These are phyloP conservation scores for Neonectria magnoliae DNA, from an alignment of 2,329 filamentous ascomycete species.

Conservation along the genomic window DNA sequence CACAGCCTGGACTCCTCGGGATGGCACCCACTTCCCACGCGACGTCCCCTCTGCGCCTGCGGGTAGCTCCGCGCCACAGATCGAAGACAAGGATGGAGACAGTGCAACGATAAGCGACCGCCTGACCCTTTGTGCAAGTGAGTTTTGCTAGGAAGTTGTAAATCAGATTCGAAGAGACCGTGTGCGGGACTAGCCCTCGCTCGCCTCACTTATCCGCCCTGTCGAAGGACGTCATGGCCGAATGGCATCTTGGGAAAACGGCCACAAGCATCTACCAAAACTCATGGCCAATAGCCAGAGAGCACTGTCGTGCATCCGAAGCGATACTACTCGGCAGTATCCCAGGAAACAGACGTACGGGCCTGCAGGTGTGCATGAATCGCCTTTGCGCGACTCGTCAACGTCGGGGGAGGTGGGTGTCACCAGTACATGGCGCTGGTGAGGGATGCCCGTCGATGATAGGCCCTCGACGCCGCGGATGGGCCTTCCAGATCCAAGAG, in stretches of 20 bases:
- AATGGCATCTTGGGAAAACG: neutral
- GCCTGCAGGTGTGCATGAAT: neutral
- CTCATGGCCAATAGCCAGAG: neutral
- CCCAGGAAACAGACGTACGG: neutral
- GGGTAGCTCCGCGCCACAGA: neutral
- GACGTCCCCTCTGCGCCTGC: neutral
- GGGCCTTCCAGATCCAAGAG: neutral
- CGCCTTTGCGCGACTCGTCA: neutral
- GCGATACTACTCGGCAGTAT: neutral
- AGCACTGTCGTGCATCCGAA: neutral
- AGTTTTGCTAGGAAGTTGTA: too few species aligned
- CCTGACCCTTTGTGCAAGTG: neutral
- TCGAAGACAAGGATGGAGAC: slow-evolving; percentile 1
- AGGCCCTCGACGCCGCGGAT: neutral
- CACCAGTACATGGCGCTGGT: slow-evolving; percentile 19
- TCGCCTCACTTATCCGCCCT: slow-evolving; percentile 17
- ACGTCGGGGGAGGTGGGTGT: slow-evolving; percentile 13
- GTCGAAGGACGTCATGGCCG: neutral
- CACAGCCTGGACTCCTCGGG: neutral
- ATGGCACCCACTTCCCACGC: slow-evolving; percentile 2
- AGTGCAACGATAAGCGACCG: too few species aligned
- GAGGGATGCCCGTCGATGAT: slow-evolving; percentile 12
- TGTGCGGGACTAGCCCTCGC: neutral
- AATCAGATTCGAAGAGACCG: neutral
- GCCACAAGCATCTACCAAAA: neutral